Conservation (phyloP, 2,329 filamentous ascomycete species). For the Colletotrichum endophyticum region DNA sequence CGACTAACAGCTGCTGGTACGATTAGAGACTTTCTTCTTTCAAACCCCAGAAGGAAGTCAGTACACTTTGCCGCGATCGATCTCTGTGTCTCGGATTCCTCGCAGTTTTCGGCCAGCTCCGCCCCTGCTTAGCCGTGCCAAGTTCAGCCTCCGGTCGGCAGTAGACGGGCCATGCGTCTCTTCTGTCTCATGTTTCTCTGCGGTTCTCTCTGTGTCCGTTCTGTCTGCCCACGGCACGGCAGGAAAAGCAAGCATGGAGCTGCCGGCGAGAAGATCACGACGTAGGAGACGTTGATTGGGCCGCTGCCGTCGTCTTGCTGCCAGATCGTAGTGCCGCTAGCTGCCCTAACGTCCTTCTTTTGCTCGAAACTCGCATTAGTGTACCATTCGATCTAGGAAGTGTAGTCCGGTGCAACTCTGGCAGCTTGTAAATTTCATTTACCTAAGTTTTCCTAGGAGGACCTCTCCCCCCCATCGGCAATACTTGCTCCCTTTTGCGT, state of each 20-base stretch:
- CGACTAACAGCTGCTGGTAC: neutral
- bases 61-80: neutral
- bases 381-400: neutral
- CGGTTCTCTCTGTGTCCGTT: neutral
- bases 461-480: neutral
- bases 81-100: neutral
- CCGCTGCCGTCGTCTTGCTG: neutral
- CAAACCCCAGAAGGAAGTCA: neutral
- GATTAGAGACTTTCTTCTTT: neutral
- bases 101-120: neutral
- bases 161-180: neutral
- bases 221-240: neutral
- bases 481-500: neutral
- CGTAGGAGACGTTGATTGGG: neutral
- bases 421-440: neutral
- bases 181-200: neutral
- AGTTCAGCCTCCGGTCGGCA: neutral
- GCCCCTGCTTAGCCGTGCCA: neutral
- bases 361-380: neutral
- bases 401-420: neutral
- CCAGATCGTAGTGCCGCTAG: neutral
- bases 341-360: neutral
- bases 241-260: neutral
- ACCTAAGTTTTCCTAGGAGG: neutral
- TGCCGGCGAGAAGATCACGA: neutral